Base-by-base conservation (phyloP, 2,329 filamentous ascomycete genomes). In the Chaetomium sp. region DNA sequence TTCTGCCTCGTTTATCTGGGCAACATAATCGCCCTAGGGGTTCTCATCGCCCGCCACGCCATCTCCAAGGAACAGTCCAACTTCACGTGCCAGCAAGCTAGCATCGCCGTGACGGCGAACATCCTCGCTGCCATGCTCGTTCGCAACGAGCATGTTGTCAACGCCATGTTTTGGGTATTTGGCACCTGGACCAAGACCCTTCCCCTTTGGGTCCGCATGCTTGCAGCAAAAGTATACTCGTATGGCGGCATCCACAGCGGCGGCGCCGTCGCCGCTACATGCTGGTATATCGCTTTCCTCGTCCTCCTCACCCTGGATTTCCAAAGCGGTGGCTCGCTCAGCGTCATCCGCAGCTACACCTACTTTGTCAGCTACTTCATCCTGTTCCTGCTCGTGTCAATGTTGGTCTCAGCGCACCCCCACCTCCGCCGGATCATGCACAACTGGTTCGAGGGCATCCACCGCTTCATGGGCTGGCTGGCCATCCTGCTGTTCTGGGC, bases 401-500 rank as follows among this genome's bases (percentile, higher is more conserved):
- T 76, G 53, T 66, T 74, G 58, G 58, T 69, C 56, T 72, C 70
- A 25, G 74, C 75, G 9, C 68, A 74, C 65, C 75, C 76, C 0
- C 64, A 66, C 1, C 49, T 77, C 1, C 72, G 76, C 13, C 65
- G 70, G 8, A 66, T 68, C 21, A 66, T 71, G 33, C 76, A 78
- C 65, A 74, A 78, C 69, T 70, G 68, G 57, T 78, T 78, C 57
- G 76, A 78, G 67, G 68, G 69, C 27, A 70, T 73, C 19, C 76
- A 78, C 62, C 75, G 76, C 25, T 76, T 77, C 68, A 68, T 73
- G 55, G 76, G 75, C 16, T 78, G 76, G 76, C 55, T 70, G 1
- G 70, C 71, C 29, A 63, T 73, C 5, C 21, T 77, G 1, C 76
- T 92, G 35, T 88, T 93, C 72, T 90, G 90, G 84, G 81, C 74